Evolutionary conservation across 768 basidiomycete genomes (phyloP).

Genomic region (Rhizopogon rudus): DNA sequence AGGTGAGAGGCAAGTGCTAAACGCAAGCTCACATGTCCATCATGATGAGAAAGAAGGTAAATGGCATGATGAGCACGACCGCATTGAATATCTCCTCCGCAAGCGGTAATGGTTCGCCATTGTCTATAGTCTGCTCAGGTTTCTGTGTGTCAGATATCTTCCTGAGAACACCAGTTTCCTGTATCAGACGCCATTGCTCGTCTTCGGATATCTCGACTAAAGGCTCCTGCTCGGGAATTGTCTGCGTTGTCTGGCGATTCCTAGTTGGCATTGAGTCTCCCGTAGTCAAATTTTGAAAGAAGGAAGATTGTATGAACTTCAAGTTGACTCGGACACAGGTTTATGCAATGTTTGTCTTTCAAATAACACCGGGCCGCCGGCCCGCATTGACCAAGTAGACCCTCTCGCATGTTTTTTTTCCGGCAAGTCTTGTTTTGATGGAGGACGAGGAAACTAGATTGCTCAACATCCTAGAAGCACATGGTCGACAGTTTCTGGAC

Average conservation of each 20-base stretch:
- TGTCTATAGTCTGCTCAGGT: slow-evolving; percentile 6
- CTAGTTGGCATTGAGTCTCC: background rate
- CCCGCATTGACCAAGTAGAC: slow-evolving; percentile 1
- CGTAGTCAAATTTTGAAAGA: too few species aligned
- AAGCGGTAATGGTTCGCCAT: slow-evolving; percentile 38
- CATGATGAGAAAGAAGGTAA: slow-evolving; percentile 67
- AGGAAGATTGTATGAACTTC: too few species aligned
- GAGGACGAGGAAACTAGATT: slow-evolving; percentile 26
- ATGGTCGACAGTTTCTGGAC: slow-evolving; percentile 41
- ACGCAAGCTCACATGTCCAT: slow-evolving; percentile 75
- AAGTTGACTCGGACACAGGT: too few species aligned
- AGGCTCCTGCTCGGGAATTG: slow-evolving; percentile 10
- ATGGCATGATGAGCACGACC: slow-evolving; percentile 61
- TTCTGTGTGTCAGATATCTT: slow-evolving; percentile 18
- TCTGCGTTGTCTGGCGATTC: slow-evolving; percentile 16
- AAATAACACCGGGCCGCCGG: background rate
- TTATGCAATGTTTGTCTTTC: background rate
- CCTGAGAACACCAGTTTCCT: slow-evolving; percentile 56
- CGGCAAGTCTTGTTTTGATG: slow-evolving; percentile 1
- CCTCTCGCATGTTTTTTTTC: slow-evolving; percentile 3
- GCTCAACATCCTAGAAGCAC: slow-evolving; percentile 38
- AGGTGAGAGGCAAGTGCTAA: background rate
- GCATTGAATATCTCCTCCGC: slow-evolving; percentile 70
- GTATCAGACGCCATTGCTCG: slow-evolving; percentile 75
- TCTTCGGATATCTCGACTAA: slow-evolving; percentile 59